Evolutionary conservation across 108 stramenopile species (phyloP).

Genomic region (Conticribra guillardii): DNA sequence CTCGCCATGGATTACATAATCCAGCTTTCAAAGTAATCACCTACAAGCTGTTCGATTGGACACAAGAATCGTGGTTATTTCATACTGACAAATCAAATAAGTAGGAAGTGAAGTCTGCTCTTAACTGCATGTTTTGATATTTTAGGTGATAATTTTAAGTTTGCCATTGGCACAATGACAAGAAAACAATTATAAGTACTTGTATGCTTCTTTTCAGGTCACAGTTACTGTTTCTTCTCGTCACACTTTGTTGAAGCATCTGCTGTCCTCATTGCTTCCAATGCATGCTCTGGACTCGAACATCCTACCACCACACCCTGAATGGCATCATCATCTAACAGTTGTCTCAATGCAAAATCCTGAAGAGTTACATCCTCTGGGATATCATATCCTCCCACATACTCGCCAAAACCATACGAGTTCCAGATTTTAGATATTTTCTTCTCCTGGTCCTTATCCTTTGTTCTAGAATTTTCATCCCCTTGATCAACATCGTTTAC

Average conservation of each 20-base stretch:
- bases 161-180: no score
- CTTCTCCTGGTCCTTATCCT: slow-evolving; percentile 33
- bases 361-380: slow-evolving; percentile 68
- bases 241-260: no score
- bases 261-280: slow-evolving; percentile 45
- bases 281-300: slow-evolving; percentile 47
- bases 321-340: slow-evolving; percentile 50
- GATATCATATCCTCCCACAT: slow-evolving; percentile 53
- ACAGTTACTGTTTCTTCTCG: no score
- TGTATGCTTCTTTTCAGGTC: neutral
- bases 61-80: no score
- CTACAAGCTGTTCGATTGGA: no score
- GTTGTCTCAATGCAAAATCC: slow-evolving; percentile 68
- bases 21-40: no score
- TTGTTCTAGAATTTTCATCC: neutral
- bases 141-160: no score
- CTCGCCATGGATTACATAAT: no score
- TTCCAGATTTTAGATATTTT: slow-evolving; percentile 27
- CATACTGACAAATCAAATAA: no score
- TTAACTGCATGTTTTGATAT: no score
- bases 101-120: no score
- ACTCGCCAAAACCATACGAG: slow-evolving; percentile 32
- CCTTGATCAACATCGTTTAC: slow-evolving; percentile 3
- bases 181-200: neutral
- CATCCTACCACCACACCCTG: slow-evolving; percentile 46